A percentile compares a stretch with the other conserved stretches of the same genome.
Evolutionary conservation across 345 rosid species (phyloP).

Genomic region (Ailanthus altissimus): DNA sequence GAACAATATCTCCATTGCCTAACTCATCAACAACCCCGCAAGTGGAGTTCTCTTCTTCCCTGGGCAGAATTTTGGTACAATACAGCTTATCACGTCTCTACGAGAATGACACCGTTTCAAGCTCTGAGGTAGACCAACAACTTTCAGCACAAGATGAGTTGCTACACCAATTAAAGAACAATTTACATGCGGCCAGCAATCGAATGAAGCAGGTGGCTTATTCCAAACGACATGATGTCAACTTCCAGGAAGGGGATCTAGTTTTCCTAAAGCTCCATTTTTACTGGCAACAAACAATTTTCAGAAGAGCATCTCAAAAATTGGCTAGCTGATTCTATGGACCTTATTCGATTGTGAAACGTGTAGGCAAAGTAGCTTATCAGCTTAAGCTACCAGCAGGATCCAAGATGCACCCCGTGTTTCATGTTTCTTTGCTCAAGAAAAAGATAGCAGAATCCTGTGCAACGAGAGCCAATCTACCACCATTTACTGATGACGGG

Average conservation of each 20-base stretch:
- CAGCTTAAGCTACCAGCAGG: not conserved
- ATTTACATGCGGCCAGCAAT: not conserved
- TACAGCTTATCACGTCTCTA: not conserved
- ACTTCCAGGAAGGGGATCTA: not conserved
- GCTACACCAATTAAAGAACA: not conserved
- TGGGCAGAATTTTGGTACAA: not conserved
- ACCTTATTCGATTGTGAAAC: not conserved
- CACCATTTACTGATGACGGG: not conserved
- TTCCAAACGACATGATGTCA: not conserved
- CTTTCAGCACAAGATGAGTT: not conserved
- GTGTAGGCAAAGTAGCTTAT: not conserved
- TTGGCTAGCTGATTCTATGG: not conserved
- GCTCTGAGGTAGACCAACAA: not conserved
- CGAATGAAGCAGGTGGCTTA: not conserved
- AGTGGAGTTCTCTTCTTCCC: not conserved
- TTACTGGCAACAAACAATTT: not conserved
- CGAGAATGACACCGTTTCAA: not conserved
- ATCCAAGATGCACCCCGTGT: not conserved
- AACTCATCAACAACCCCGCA: not conserved
- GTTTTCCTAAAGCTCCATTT: not conserved
- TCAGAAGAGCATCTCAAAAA: not conserved
- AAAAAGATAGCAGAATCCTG: not conserved
- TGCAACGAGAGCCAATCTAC: not conserved
- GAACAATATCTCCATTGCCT: too few relatives aligned
- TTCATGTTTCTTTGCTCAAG: not conserved